Conservation (phyloP, 78 protist genomes). For the Dictyostelium purpureum region DNA sequence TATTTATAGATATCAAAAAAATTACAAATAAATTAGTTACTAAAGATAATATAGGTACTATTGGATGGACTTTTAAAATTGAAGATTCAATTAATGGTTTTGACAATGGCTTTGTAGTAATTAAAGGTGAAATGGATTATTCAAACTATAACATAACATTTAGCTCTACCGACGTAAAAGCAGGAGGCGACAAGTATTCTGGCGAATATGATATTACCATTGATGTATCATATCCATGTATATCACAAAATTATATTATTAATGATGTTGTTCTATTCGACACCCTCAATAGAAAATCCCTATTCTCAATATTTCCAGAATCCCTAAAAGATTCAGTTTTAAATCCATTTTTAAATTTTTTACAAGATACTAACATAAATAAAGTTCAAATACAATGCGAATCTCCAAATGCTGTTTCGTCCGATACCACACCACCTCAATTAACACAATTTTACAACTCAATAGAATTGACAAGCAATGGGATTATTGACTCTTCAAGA, state of each 20-base stretch:
- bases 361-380: neutral
- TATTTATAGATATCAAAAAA: too few species aligned
- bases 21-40: too few species aligned
- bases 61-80: neutral
- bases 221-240: neutral
- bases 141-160: neutral
- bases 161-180: neutral
- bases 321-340: neutral
- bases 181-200: neutral
- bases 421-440: too few species aligned
- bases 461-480: too few species aligned
- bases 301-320: neutral
- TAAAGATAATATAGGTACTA: neutral
- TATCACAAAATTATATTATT: neutral
- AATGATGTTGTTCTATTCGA: neutral
- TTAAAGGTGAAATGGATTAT: neutral
- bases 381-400: too few species aligned
- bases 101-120: neutral
- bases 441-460: too few species aligned
- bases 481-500: too few species aligned
- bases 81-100: neutral
- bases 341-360: neutral
- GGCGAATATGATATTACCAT: slow-evolving; percentile 1
- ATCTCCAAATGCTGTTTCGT: too few species aligned
- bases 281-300: neutral